Percentiles rank a stretch among this genome's conserved stretches.
Evolutionary conservation across 2,329 filamentous ascomycete genomes (phyloP).

Genomic region (Alternaria panax): DNA sequence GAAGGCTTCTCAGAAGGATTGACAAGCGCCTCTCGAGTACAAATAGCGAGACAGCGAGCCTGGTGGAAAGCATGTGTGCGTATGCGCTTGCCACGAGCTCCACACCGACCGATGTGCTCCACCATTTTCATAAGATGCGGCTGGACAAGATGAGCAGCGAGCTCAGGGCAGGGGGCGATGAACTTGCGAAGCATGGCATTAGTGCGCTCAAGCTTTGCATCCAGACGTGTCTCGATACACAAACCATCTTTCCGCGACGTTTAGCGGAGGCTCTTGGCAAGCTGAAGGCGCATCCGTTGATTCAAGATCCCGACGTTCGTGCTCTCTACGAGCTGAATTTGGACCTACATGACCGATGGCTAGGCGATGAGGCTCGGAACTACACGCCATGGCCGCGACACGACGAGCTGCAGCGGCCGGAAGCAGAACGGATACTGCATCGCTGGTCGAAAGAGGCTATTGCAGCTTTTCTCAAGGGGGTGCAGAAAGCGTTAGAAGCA

Average conservation of each 20-base stretch:
- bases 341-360: constrained; percentile 80
- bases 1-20: constrained; percentile 69
- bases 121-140: constrained; percentile 78
- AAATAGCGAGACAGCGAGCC: constrained; percentile 51
- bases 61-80: constrained; percentile 79
- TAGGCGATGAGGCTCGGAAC: constrained; percentile 79
- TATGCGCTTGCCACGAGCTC: constrained; percentile 84
- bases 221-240: constrained; percentile 77
- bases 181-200: constrained; percentile 63
- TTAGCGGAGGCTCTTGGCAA: constrained; percentile 73
- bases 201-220: constrained; percentile 76
- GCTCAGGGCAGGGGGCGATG: constrained; percentile 60
- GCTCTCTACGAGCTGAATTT: constrained; percentile 74
- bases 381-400: constrained; percentile 89
- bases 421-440: constrained; percentile 52
- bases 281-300: constrained; percentile 73
- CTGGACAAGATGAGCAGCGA: constrained; percentile 71
- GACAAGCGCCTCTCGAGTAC: constrained; percentile 60
- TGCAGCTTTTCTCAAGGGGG: constrained; percentile 60
- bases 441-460: constrained; percentile 53
- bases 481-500: constrained; percentile 65
- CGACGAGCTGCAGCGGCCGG: constrained; percentile 65
- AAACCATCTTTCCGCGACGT: constrained; percentile 74
- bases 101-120: constrained; percentile 77
- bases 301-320: constrained; percentile 74